Conservation (phyloP, 495 filamentous ascomycete genomes). For the Neurospora sp. region DNA sequence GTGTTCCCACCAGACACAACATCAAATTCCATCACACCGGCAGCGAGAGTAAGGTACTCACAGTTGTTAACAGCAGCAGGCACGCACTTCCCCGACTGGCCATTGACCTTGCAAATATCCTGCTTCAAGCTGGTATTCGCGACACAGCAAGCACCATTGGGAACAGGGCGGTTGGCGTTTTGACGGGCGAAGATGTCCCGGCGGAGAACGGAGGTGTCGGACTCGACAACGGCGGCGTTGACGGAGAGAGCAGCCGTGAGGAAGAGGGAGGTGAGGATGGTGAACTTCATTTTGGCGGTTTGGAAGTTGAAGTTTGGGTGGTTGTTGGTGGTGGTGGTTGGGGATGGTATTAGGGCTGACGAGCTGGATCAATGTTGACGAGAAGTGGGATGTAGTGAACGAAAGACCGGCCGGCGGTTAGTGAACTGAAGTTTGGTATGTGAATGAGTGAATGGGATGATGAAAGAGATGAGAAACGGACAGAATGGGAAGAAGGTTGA, state of each 20-base stretch:
- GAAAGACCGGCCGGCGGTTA: conserved; percentile 4
- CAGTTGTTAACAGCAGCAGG: conserved; percentile 16
- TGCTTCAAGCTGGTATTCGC: conserved; percentile 23
- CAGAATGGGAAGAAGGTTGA: neutral
- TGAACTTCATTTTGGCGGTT: conserved; percentile 13
- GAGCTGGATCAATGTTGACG: neutral
- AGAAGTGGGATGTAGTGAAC: neutral
- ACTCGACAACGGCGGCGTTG: conserved; percentile 5
- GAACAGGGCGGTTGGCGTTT: conserved; percentile 21
- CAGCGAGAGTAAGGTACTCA: conserved; percentile 1
- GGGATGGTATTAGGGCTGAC: too few relatives aligned
- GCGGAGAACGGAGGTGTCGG: conserved; percentile 8
- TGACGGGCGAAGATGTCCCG: conserved; percentile 14
- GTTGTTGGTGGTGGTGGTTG: neutral
- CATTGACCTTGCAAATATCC: conserved; percentile 21
- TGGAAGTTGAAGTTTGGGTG: neutral
- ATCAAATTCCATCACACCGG: too few relatives aligned
- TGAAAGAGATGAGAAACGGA: neutral
- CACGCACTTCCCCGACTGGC: conserved; percentile 17
- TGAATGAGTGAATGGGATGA: neutral
- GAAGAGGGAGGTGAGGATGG: conserved; percentile 6
- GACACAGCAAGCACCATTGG: conserved; percentile 22
- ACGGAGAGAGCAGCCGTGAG: neutral
- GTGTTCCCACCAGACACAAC: too few relatives aligned
- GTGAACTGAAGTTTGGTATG: too few relatives aligned